A percentile compares a stretch with the other conserved stretches of the same genome.
phyloP scores from a whole-genome alignment of 805 yeast species.

The Saturnispora diversa region DNA sequence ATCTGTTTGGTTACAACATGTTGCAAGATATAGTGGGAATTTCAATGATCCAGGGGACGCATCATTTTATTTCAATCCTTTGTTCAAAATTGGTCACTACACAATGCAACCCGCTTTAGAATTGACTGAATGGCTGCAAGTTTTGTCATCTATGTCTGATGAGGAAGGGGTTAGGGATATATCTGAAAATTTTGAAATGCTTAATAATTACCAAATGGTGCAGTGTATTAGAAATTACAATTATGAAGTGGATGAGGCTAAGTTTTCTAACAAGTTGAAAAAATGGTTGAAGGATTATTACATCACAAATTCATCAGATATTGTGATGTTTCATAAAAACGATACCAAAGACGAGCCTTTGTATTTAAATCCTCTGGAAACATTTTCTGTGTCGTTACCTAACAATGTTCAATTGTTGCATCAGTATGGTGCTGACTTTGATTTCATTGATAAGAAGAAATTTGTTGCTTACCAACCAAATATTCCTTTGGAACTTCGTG shows the following conservation, averaged over 20 bases:
- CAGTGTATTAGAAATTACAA: conserved; percentile 69
- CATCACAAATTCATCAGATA: conserved; percentile 15
- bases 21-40: conserved; percentile 26
- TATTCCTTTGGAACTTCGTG: conserved; percentile 61
- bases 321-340: conserved; percentile 18
- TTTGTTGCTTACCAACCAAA: conserved; percentile 60
- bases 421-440: conserved; percentile 69
- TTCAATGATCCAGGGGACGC: conserved; percentile 40
- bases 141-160: conserved; percentile 53
- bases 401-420: conserved; percentile 63
- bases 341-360: conserved; percentile 32
- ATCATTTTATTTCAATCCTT: conserved; percentile 53
- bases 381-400: conserved; percentile 59
- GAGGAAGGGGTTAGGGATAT: conserved; percentile 54
- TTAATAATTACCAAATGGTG: conserved; percentile 64
- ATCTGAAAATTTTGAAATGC: conserved; percentile 41
- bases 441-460: conserved; percentile 48
- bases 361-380: conserved; percentile 38
- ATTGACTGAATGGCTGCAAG: conserved; percentile 84
- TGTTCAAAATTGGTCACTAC: conserved; percentile 54
- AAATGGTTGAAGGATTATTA: conserved; percentile 33
- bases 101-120: conserved; percentile 71
- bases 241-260: conserved; percentile 74
- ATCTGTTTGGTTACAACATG: conserved; percentile 21
- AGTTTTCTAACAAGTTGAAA: conserved; percentile 47